Conservation (phyloP, 768 basidiomycete genomes). For the Suillus spraguei region DNA sequence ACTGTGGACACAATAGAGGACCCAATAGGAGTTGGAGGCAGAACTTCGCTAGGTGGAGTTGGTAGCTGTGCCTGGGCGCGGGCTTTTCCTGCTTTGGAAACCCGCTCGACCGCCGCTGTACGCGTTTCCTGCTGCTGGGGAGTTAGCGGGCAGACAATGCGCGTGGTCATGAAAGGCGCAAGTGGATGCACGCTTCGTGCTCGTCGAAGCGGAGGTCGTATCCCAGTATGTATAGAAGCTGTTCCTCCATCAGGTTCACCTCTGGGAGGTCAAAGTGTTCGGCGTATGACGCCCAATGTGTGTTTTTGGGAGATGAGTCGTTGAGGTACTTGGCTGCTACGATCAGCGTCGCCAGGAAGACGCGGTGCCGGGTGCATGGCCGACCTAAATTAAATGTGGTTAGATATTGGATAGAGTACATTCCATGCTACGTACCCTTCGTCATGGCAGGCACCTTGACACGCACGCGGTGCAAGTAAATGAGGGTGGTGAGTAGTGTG, state of each 20-base stretch:
- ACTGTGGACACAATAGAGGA: conserved; percentile 55
- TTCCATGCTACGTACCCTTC: conserved; percentile 59
- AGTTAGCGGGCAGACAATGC: conserved; percentile 20
- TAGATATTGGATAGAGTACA: conserved; percentile 6
- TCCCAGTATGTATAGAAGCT: conserved; percentile 90
- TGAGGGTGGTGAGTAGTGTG: conserved; percentile 86
- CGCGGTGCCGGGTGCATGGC: conserved; percentile 91
- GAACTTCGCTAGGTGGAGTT: conserved; percentile 43
- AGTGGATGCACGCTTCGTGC: conserved; percentile 68
- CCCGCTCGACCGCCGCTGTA: conserved; percentile 54
- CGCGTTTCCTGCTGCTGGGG: conserved; percentile 46
- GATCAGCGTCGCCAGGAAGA: conserved; percentile 95
- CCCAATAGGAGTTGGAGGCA: conserved; percentile 26
- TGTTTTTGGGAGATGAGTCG: conserved; percentile 94
- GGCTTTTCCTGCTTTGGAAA: conserved; percentile 54
- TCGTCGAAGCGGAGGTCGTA: conserved; percentile 92
- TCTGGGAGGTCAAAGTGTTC: conserved; percentile 73
- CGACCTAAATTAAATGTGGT: conserved; percentile 47
- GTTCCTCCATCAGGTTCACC: conserved; percentile 97
- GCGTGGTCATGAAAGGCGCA: conserved; percentile 59
- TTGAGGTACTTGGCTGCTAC: conserved; percentile 97
- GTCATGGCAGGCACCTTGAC: conserved; percentile 79
- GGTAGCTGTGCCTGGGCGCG: conserved; percentile 51
- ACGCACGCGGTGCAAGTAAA: conserved; percentile 89
- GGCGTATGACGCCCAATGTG: conserved; percentile 86